A percentile compares a stretch with the other conserved stretches of the same genome.
phyloP scores from a whole-genome alignment of 73 alveolate genomes.

The Durusdinium trenchii region DNA sequence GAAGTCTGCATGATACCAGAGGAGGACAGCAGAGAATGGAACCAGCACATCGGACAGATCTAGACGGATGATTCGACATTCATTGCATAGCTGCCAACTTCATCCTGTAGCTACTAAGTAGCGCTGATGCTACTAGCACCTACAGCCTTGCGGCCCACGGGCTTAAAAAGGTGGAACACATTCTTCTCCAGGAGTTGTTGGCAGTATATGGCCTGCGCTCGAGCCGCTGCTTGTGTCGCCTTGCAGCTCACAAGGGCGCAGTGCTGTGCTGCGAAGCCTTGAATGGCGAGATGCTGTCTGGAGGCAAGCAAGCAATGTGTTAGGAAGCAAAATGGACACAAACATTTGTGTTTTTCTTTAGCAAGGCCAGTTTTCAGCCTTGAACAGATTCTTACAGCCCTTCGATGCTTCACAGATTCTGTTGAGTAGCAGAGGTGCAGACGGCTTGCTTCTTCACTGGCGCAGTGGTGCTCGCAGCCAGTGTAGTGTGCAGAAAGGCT shows the following conservation, averaged over 20 bases:
- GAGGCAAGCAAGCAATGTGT: neutral
- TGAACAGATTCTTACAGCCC: neutral
- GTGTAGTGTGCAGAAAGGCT: neutral
- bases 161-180: neutral
- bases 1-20: slow-evolving; percentile 66
- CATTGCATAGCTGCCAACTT: neutral
- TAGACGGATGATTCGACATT: neutral
- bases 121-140: neutral
- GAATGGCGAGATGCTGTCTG: slow-evolving; percentile 6
- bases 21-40: neutral
- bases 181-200: slow-evolving; percentile 43
- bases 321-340: neutral
- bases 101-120: neutral
- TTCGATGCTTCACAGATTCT: neutral
- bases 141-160: neutral
- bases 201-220: slow-evolving; percentile 57
- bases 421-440: neutral
- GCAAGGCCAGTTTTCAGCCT: neutral
- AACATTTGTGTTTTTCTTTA: neutral
- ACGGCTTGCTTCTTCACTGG: slow-evolving; percentile 64
- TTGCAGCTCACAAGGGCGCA: slow-evolving; percentile 62
- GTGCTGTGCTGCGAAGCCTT: slow-evolving; percentile 55
- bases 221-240: slow-evolving; percentile 39
- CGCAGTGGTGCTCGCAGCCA: neutral
- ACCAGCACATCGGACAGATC: neutral